Evolutionary conservation across 73 alveolate species (phyloP).

Genomic region (Paramecium biaurelia): DNA sequence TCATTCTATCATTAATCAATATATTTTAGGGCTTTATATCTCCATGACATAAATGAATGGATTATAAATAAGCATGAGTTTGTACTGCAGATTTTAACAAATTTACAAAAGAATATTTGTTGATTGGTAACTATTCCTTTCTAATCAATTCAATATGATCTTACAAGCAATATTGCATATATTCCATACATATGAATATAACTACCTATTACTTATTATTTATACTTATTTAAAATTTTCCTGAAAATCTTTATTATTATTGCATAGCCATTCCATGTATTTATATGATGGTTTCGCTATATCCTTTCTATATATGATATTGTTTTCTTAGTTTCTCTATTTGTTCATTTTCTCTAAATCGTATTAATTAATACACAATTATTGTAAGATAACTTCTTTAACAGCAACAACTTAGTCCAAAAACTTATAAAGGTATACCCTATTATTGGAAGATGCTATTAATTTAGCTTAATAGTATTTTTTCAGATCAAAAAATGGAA

Average conservation of each 20-base stretch:
- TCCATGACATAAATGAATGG: neutral
- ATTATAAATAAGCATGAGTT: neutral
- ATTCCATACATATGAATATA: slow-evolving; percentile 15
- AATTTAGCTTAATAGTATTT: neutral
- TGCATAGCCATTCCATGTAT: neutral
- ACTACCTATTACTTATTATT: neutral
- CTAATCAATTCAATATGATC: neutral
- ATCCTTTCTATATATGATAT: neutral
- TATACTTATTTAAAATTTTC: neutral
- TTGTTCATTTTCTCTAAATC: neutral
- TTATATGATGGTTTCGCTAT: neutral
- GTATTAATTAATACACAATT: neutral
- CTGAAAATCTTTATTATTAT: neutral
- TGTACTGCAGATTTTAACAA: neutral
- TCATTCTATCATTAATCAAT: neutral
- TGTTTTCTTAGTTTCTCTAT: neutral
- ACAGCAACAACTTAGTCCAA: neutral
- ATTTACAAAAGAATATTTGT: neutral
- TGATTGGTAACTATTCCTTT: neutral
- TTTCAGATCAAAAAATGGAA: neutral
- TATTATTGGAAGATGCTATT: neutral
- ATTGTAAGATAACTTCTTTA: neutral
- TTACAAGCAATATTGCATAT: slow-evolving; percentile 11
- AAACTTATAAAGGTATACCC: neutral
- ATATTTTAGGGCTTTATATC: slow-evolving; percentile 21